Percentiles rank a stretch among this genome's conserved stretches.
These are phyloP conservation scores for Neopestalotiopsis rosae DNA, from an alignment of 2,329 filamentous ascomycete genomes.

Conservation along the genomic window DNA sequence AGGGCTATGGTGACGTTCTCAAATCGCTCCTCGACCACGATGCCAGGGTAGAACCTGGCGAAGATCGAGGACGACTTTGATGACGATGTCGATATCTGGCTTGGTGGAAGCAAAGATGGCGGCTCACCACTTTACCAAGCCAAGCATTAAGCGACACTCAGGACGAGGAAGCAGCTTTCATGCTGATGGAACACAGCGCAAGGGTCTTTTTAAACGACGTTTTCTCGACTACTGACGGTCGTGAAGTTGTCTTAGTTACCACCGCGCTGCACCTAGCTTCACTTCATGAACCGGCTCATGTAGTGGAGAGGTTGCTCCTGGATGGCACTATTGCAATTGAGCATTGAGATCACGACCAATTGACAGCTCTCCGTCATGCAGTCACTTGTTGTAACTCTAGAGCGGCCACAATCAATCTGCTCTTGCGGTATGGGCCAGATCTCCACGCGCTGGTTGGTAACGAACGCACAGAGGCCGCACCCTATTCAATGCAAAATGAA, in stretches of 20 bases:
- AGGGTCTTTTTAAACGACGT: neutral
- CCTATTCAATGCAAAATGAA: neutral
- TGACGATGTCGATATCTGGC: neutral
- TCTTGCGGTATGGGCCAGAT: neutral
- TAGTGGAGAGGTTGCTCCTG: neutral
- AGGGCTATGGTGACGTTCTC: neutral
- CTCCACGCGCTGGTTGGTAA: neutral
- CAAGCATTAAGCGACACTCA: too few species aligned
- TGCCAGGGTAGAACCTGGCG: neutral
- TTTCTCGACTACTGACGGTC: too few species aligned
- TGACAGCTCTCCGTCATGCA: neutral
- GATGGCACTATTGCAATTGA: neutral
- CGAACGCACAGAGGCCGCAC: neutral
- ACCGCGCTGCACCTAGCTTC: neutral
- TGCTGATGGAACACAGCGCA: neutral
- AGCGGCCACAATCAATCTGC: neutral
- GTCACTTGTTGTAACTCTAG: neutral
- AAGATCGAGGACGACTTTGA: neutral
- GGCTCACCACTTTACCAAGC: neutral
- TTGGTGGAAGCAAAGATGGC: neutral
- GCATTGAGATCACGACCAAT: neutral
- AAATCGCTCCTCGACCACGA: neutral
- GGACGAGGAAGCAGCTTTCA: neutral
- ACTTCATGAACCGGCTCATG: neutral
- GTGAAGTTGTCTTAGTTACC: neutral